These are phyloP conservation scores for Recurvomyces mirabilis DNA, from an alignment of 495 filamentous ascomycete genomes.

Conservation along the genomic window DNA sequence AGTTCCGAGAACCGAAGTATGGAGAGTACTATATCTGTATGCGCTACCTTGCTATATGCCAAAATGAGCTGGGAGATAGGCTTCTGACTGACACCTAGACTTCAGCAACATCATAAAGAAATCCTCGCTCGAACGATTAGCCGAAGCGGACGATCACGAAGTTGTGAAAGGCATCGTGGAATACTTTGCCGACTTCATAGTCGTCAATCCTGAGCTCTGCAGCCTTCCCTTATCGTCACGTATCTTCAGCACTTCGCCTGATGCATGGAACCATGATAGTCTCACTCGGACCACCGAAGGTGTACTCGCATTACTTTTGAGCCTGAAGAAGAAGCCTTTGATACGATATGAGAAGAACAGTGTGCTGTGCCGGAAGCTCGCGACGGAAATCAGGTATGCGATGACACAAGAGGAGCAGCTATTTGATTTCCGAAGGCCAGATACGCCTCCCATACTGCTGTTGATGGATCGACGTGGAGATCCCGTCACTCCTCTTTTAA, in stretches of 20 bases:
- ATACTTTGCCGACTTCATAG: constrained; percentile 88
- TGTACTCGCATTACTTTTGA: constrained; percentile 65
- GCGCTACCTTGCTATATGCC: background rate
- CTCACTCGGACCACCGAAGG: constrained; percentile 78
- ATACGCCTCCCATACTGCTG: constrained; percentile 87
- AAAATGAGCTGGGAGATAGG: background rate
- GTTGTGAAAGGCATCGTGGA: constrained; percentile 88
- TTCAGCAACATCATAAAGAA: constrained; percentile 97
- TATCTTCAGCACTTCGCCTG: constrained; percentile 64
- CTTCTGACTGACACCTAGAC: constrained; percentile 37
- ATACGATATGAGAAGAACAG: constrained; percentile 94
- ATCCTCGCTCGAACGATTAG: constrained; percentile 85
- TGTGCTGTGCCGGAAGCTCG: constrained; percentile 78
- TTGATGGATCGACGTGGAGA: constrained; percentile 89
- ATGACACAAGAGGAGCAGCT: constrained; percentile 93
- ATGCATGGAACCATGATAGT: constrained; percentile 81
- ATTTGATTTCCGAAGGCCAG: constrained; percentile 91
- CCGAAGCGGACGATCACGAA: constrained; percentile 96
- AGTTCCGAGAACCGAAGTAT: constrained; percentile 91
- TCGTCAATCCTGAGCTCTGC: constrained; percentile 90
- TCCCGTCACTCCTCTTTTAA: constrained; percentile 87
- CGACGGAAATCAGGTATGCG: constrained; percentile 80
- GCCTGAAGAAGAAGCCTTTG: constrained; percentile 90
- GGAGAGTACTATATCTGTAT: constrained; percentile 88
- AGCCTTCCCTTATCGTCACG: constrained; percentile 65